phyloP scores from a whole-genome alignment of 768 basidiomycete genomes.

The Tulasnella sp. region DNA sequence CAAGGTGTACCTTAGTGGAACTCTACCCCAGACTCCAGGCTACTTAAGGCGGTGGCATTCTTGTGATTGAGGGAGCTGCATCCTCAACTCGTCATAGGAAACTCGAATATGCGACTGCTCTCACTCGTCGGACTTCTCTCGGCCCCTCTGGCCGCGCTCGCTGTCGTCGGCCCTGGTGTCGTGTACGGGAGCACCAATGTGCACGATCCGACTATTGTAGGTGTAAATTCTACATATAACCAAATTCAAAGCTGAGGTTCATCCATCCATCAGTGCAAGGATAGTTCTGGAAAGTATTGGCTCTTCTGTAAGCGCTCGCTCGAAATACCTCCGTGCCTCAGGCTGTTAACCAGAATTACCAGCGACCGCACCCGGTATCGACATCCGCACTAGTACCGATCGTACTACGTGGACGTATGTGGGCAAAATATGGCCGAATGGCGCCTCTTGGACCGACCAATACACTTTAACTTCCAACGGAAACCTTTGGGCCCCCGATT shows the following conservation, averaged over 20 bases:
- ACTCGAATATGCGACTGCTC: not conserved
- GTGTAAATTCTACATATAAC: not conserved
- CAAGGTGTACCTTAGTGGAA: no score
- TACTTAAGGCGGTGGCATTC: not conserved
- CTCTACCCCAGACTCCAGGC: no score
- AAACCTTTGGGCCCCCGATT: slow-evolving; percentile 45
- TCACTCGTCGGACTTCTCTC: not conserved
- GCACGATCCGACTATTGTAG: slow-evolving; percentile 52
- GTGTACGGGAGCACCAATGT: slow-evolving; percentile 44
- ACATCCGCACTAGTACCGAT: slow-evolving; percentile 56
- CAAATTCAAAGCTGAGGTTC: not conserved
- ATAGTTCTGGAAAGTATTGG: slow-evolving; percentile 52
- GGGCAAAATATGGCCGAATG: slow-evolving; percentile 56
- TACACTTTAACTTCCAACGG: slow-evolving; percentile 56
- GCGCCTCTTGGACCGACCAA: slow-evolving; percentile 55
- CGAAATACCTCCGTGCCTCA: not conserved
- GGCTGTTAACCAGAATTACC: not conserved
- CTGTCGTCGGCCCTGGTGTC: not conserved
- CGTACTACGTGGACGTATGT: slow-evolving; percentile 51
- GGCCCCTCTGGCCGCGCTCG: not conserved
- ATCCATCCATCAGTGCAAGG: slow-evolving; percentile 47
- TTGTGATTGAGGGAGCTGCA: not conserved
- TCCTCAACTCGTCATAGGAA: not conserved
- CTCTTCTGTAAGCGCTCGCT: slow-evolving; percentile 47
- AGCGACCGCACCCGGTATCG: slow-evolving; percentile 51